Evolutionary conservation across 768 basidiomycete species (phyloP), one percentile per base, ranked within the genome.

Genomic region (Lactarius hatsudake): DNA sequence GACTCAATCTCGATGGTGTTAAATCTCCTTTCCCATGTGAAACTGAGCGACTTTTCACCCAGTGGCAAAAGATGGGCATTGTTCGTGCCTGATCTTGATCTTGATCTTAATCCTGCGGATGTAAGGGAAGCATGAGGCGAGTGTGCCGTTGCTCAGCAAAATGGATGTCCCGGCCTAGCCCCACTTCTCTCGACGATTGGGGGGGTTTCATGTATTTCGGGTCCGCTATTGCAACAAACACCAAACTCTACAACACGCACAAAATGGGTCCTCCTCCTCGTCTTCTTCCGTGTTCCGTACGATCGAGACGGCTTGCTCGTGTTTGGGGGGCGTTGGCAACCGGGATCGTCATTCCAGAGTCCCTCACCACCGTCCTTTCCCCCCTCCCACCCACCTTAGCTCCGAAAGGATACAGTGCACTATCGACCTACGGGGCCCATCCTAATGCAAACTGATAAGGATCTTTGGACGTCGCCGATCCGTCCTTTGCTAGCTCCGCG

Each of bases 321-420:
- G 65, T 67, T 67, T 67, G 51, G 57, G 58, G 23, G 62, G 62
- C 66, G 59, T 59, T 67, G 66, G 51, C 57, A 59, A 63, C 62
- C 48, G 59, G 62, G 66, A 67, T 67, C 66, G 62, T 67, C 66
- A 45, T 48, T 53, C 61, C 56, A 42, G 53, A 18, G 42, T 54
- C 53, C 5, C 42, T 18, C 51, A 26, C 51, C 13, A 45, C 43
- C 20, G 10, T 34, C 38, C 55, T 40, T 56, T 36, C 38, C 20
- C 12, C 30, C 28, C n/a, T 28, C 5, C 38, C 38, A 20, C 61
- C 66, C 26, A 28, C 51, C 53, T 53, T 67, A 63, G 23, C 66
- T 30, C 66, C 66, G 26, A 63, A 59, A 42, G 62, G 66, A 48
- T 67, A 28, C 43, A 32, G 30, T 36, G 38, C 48, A 56, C 36